phyloP scores from a whole-genome alignment of 495 filamentous ascomycete genomes.

The Penicillium pulvis region DNA sequence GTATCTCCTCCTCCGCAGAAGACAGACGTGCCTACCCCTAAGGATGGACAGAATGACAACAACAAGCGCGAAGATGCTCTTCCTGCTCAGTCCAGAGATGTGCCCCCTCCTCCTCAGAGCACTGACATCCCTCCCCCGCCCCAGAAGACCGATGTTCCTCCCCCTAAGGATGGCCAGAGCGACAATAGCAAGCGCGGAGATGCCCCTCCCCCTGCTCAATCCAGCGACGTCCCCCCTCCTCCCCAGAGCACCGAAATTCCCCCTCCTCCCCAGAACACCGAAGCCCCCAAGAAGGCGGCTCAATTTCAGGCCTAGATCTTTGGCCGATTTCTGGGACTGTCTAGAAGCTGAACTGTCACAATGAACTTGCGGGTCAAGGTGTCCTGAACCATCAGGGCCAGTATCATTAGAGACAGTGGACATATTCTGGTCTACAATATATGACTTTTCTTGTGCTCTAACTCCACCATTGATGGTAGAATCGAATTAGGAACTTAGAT shows the following conservation, averaged over 20 bases:
- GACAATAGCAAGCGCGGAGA: not conserved
- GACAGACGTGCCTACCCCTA: not conserved
- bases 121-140: not conserved
- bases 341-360: conserved; percentile 9
- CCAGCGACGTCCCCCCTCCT: not conserved
- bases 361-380: conserved; percentile 1
- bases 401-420: not conserved
- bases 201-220: conserved; percentile 1
- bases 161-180: not conserved
- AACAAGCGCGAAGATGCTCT: conserved; percentile 3
- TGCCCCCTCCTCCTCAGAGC: conserved; percentile 1
- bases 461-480: not conserved
- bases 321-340: conserved; percentile 10
- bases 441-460: not conserved
- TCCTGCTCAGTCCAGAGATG: not conserved
- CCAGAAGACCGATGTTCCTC: not conserved
- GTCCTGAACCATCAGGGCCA: not conserved
- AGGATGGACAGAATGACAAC: not conserved
- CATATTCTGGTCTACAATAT: not conserved
- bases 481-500: not conserved
- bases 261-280: conserved; percentile 5
- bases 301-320: conserved; percentile 2
- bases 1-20: not conserved
- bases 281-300: not conserved
- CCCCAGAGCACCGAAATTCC: not conserved